Base-by-base conservation (phyloP, 2,329 filamentous ascomycete species). In the Chrysoporthe puriensis region DNA sequence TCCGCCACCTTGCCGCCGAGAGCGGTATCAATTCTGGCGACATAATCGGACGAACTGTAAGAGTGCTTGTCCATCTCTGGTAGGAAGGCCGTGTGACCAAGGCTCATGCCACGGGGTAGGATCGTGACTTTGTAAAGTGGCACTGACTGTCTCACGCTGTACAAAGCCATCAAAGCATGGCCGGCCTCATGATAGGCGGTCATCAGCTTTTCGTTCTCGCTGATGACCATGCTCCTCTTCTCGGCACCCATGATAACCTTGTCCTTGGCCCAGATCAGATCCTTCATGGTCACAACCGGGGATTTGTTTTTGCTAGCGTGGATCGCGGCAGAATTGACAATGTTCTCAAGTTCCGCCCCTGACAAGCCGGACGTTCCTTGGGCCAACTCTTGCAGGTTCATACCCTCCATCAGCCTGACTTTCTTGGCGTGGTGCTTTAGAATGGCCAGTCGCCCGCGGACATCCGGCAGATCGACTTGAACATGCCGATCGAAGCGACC, bases 161-260 rank as follows among this genome's bases (percentile, higher is more conserved):
- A 94, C 75, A 97, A 89, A 66, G 91, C 91, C 68, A 97, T 93
- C 18, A 99, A 87, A 9, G 96, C 94, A 78, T 99, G 96, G 2
- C 96, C 96, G 66, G 95, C 96, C 81, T 99, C 96, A 81, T 99
- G 96, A 80, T 99, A 99, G 5, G 96, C 96, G 56, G 98, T 96
- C 16, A 93, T 96, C 77, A 88, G 91, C 87, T 98, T 98, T 81
- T 99, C 96, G 81, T 97, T 94, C 71, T 95, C 89, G 56, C 91
- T 92, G 66, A 99, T 95, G 66, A 97, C 87, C 80, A 95, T 93
- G 73, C 91, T 97, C 77, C 90, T 92, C 76, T 91, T 89, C 81
- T 99, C 96, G 2, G 95, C 92, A 48, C 96, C 96, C 93, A 99
- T 97, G 78, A 97, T 91, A 64, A 99, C 92, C 81, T 96, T 96